Base-by-base conservation (phyloP, 2,329 filamentous ascomycete species). In the Thermoascus crustaceus region DNA sequence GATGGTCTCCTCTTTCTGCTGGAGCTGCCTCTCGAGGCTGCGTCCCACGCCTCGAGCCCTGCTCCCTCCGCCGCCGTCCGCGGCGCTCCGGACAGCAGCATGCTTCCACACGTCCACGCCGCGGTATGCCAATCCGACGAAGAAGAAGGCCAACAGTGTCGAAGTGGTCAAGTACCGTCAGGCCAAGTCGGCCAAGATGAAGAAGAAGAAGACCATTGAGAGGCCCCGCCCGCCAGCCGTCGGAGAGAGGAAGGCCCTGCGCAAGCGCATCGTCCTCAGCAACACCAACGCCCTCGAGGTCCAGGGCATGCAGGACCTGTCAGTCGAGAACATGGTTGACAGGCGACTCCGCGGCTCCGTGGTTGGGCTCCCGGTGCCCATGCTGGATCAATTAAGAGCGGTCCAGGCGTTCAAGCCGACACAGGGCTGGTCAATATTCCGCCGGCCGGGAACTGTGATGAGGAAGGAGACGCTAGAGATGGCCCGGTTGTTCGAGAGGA, bases 231-330 rank as follows among this genome's bases (percentile, higher is more conserved):
- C 77, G 10, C 82, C 83, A 13, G 68, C 68, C 8, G 71, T 77
- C 3, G 89, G 88, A 46, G 88, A 95, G 70, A 78, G 88, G 47
- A 94, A 87, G 65, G 84, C 85, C 18, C 71, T 85, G 56, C 80
- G 87, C 46, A 94, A 93, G 69, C 79, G 85, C 48, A 85, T 98
- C 52, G 79, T 93, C 40, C 77, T 98, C 41, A 89, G 82, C 69
- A 98, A 96, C 66, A 83, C 85, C 61, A 96, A 94, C 64, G 91
- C 91, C 32, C 68, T 95, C 23, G 76, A 81, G 40, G 82, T 96
- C 5, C 56, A 69, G 16, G 82, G 77, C 7, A 69, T 94, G 47
- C 64, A 71, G 40, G 72, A 80, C 32, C 54, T 94, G 36, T 70
- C 63, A 8, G 55, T 63, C 7, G 66, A 72, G 43, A 73, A 71